Percentiles rank a stretch among this genome's conserved stretches.
Conservation (phyloP, 305 asterid genomes). For the Fraxinus xanthoxyloides region DNA sequence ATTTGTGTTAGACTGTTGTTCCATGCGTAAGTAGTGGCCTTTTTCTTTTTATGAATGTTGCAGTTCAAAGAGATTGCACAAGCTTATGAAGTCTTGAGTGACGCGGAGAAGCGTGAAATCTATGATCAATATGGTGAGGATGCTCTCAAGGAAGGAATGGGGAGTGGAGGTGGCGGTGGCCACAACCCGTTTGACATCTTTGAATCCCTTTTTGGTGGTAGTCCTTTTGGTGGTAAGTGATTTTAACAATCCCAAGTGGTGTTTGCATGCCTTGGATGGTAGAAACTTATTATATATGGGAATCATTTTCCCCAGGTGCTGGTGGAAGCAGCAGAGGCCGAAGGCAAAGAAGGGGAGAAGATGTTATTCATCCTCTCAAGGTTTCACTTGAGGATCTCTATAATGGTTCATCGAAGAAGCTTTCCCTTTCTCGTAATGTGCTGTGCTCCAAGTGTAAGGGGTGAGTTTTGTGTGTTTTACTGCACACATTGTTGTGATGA, state of each 20-base stretch:
- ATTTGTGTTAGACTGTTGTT: not conserved
- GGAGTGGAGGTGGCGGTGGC: constrained; percentile 69
- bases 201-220: constrained; percentile 75
- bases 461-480: constrained; percentile 37
- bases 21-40: not conserved
- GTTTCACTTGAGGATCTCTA: constrained; percentile 89
- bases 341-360: constrained; percentile 95
- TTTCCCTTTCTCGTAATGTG: constrained; percentile 84
- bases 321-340: constrained; percentile 93
- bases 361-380: constrained; percentile 88
- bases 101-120: constrained; percentile 85
- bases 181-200: constrained; percentile 90
- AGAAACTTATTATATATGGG: not conserved
- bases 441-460: constrained; percentile 87
- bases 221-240: constrained; percentile 70
- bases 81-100: constrained; percentile 87
- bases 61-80: constrained; percentile 94
- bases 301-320: constrained; percentile 32
- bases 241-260: not conserved
- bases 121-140: constrained; percentile 97
- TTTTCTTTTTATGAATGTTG: not conserved
- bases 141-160: constrained; percentile 97
- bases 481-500: not conserved
- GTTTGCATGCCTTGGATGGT: not conserved
- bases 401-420: constrained; percentile 83